Evolutionary conservation across 208 protist genomes (phyloP), one percentile per base, ranked within the genome.

Genomic region (Leishmania amazonensis): DNA sequence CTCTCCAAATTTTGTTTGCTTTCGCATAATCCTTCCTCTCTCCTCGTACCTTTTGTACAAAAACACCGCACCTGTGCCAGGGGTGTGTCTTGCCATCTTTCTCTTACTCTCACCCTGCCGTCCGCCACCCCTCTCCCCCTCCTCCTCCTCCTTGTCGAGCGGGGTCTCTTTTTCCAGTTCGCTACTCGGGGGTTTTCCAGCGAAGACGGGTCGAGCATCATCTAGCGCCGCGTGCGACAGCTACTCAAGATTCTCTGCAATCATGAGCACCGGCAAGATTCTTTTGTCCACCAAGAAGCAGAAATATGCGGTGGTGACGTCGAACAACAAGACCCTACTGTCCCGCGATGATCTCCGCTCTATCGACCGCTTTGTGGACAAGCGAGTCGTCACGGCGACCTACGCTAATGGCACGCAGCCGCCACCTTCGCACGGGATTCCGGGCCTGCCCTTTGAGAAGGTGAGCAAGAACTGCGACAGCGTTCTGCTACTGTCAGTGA

Each of bases 381-480:
- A 81, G 83, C 93, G 85, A 45, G 74, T 83, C 75, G 80, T 89
- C 67, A 57, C 88, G 28, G 76, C 82, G 24, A 81, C 84, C 21
- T 81, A 84, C 72, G 74, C 62, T 7, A 81, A 6, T 28, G 83
- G 81, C 60, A 83, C 78, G n/a, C 81, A 71, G 73, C 70, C 68
- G 28, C 80, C 85, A 24, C 88, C 87, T 9, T 88, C 88, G 70
- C 47, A 85, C 5, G 57, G 87, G 31, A 96, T 97, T 76, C 94
- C 92, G 21, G 70, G 78, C 0, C 86, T 95, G 21, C 94, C 92
- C 42, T 96, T 97, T 79, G 82, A 89, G 64, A 83, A 86, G 17
- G 77, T 88, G 42, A 79, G 58, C 60, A 78, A 79, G 40, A 86
- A 80, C 62, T 87, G 89, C 31, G 94, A 97, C 78, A 85, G 80